A percentile compares a stretch with the other conserved stretches of the same genome.
These are phyloP conservation scores for Pichia membranifaciens DNA, from an alignment of 805 yeast species.

Conservation along the genomic window DNA sequence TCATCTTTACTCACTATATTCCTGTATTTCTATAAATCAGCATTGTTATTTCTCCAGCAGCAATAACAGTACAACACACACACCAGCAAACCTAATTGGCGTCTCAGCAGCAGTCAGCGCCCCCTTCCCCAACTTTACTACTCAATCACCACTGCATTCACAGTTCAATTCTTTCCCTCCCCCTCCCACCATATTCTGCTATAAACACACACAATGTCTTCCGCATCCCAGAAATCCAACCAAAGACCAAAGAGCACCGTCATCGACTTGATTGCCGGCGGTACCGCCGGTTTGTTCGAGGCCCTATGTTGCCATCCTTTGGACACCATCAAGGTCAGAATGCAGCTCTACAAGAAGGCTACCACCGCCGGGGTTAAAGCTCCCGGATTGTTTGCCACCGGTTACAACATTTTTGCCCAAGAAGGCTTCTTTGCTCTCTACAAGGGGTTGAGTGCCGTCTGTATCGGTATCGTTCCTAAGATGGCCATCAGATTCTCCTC, in stretches of 20 bases:
- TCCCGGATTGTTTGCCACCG: slow-evolving; percentile 84
- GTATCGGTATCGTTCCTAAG: slow-evolving; percentile 95
- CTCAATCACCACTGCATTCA: too few relatives aligned
- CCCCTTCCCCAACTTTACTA: too few relatives aligned
- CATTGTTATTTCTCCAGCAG: too few relatives aligned
- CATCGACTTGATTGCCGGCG: slow-evolving; percentile 82
- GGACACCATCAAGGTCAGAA: slow-evolving; percentile 94
- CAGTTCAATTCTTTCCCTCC: too few relatives aligned
- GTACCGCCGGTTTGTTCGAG: slow-evolving; percentile 94
- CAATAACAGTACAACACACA: too few relatives aligned
- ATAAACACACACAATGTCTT: slow-evolving; percentile 7
- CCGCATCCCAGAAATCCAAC: slow-evolving; percentile 19
- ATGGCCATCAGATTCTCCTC: slow-evolving; percentile 97
- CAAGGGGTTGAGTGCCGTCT: slow-evolving; percentile 95
- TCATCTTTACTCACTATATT: background rate
- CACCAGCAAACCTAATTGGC: too few relatives aligned
- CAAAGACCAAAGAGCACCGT: slow-evolving; percentile 36
- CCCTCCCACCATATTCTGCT: too few relatives aligned
- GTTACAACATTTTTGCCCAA: slow-evolving; percentile 64
- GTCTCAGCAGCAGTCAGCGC: too few relatives aligned
- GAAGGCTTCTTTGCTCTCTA: slow-evolving; percentile 84
- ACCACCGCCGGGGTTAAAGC: slow-evolving; percentile 45
- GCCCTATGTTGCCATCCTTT: slow-evolving; percentile 98
- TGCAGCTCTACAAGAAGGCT: slow-evolving; percentile 84
- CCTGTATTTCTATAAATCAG: too few relatives aligned